Percentiles rank a stretch among this genome's conserved stretches.
These are phyloP conservation scores for Diversispora eburnea DNA, from an alignment of 192 early-diverging fungal genomes.

Conservation along the genomic window DNA sequence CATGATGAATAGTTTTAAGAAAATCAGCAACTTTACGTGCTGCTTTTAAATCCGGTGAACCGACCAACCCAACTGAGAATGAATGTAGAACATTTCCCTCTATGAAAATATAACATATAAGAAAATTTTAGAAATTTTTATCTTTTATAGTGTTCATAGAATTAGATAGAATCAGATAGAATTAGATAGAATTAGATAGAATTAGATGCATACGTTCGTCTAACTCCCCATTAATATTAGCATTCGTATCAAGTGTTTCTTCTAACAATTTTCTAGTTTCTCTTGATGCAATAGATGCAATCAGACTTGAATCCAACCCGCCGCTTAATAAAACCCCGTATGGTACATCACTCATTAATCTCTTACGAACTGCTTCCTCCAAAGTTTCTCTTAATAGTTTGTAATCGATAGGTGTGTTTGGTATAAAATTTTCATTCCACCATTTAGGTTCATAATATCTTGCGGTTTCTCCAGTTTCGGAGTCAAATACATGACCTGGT, in stretches of 20 bases:
- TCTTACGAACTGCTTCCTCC: conserved; percentile 86
- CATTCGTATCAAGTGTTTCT: conserved; percentile 32
- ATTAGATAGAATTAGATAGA: background rate
- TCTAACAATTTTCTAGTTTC: conserved; percentile 67
- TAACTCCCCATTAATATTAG: conserved; percentile 57
- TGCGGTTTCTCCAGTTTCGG: conserved; percentile 68
- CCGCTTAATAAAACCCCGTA: conserved; percentile 95
- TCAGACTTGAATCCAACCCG: conserved; percentile 93
- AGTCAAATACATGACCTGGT: conserved; percentile 91
- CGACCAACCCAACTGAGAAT: conserved; percentile 92
- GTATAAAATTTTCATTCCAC: conserved; percentile 68
- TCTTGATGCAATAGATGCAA: conserved; percentile 89
- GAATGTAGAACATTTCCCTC: conserved; percentile 79
- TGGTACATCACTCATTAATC: conserved; percentile 97
- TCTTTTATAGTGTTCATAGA: no score
- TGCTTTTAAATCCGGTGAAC: conserved; percentile 89
- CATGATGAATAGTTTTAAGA: conserved; percentile 90
- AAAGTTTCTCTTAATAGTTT: conserved; percentile 72
- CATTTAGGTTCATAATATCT: conserved; percentile 90
- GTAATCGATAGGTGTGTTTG: conserved; percentile 60
- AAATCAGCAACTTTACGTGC: conserved; percentile 88
- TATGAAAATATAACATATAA: conserved; percentile 14
- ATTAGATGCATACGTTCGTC: conserved; percentile 29
- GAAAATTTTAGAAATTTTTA: background rate
- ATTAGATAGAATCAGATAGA: no score